A percentile compares a stretch with the other conserved stretches of the same genome.
Conservation (phyloP, 306 rosid species). For the Pterocarpus santalinus region DNA sequence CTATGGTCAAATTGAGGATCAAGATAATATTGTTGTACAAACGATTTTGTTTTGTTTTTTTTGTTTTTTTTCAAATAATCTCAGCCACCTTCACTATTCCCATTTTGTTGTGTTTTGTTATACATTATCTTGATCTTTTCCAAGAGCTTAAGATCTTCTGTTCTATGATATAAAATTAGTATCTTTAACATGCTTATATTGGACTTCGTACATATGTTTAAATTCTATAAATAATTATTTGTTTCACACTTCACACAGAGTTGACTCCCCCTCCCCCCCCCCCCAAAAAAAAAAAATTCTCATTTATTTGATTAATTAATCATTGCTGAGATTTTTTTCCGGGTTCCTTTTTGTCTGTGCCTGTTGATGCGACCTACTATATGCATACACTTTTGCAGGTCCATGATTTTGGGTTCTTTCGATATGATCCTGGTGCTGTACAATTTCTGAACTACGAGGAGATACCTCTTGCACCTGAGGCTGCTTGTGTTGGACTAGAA, state of each 20-base stretch:
- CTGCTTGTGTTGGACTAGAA: conserved; percentile 92
- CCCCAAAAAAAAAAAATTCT: not conserved
- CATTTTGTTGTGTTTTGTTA: conserved; percentile 15
- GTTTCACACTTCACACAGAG: not conserved
- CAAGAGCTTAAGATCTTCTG: not conserved
- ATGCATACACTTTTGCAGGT: conserved; percentile 62
- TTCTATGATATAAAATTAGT: not conserved
- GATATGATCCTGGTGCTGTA: conserved; percentile 81
- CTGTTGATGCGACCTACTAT: conserved; percentile 36
- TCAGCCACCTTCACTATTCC: conserved; percentile 8
- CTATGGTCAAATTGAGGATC: conserved; percentile 11
- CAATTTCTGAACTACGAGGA: conserved; percentile 86
- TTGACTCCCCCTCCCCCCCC: too few species aligned
- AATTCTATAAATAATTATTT: conserved; percentile 8
- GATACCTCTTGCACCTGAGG: conserved; percentile 93
- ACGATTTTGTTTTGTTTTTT: not conserved
- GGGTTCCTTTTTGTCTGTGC: conserved; percentile 17
- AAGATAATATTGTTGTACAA: not conserved
- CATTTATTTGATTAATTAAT: conserved; percentile 2
- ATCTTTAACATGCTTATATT: conserved; percentile 10
- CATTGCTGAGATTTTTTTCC: not conserved
- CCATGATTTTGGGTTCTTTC: conserved; percentile 98
- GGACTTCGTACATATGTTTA: conserved; percentile 1
- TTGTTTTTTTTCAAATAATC: conserved; percentile 13
- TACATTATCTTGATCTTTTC: not conserved